Evolutionary conservation across 2,329 filamentous ascomycete genomes (phyloP).

Genomic region (Elsinoe necatrix): DNA sequence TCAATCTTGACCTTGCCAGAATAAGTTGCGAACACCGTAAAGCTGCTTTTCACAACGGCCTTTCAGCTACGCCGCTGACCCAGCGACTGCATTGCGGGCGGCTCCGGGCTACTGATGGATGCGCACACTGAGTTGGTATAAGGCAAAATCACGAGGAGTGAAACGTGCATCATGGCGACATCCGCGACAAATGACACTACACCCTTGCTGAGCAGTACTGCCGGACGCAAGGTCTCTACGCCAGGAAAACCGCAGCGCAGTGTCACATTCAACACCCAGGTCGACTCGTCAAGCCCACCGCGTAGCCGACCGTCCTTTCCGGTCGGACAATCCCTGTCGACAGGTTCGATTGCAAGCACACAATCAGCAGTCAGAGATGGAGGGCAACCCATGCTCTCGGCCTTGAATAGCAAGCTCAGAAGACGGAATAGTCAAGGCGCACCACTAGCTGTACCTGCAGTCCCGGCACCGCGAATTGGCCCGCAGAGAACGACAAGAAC

Average conservation of each 20-base stretch:
- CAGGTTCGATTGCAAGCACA: constrained; percentile 27
- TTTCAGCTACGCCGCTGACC: not conserved
- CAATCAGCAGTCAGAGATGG: constrained; percentile 34
- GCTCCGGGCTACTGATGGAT: not conserved
- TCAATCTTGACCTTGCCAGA: not conserved
- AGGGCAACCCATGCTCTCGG: constrained; percentile 58
- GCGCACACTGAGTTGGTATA: not conserved
- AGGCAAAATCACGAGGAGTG: not conserved
- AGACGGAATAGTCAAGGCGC: constrained; percentile 75
- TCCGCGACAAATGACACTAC: constrained; percentile 15
- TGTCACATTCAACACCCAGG: constrained; percentile 67
- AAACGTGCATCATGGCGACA: constrained; percentile 16
- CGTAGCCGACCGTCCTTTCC: constrained; percentile 30
- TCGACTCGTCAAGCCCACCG: constrained; percentile 38
- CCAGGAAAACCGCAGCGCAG: constrained; percentile 45
- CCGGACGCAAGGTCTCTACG: constrained; percentile 10
- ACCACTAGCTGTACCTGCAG: constrained; percentile 37
- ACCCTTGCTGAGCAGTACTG: constrained; percentile 13
- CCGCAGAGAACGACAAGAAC: constrained; percentile 93
- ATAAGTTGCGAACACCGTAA: too few species aligned
- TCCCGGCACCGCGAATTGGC: constrained; percentile 64
- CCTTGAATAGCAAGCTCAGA: constrained; percentile 78
- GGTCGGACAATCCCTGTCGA: constrained; percentile 26
- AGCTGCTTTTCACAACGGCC: not conserved
- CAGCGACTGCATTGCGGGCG: not conserved